A percentile compares a stretch with the other conserved stretches of the same genome.
These are phyloP conservation scores for Arthrobotrys conoides DNA, from an alignment of 2,329 filamentous ascomycete genomes.

Conservation along the genomic window DNA sequence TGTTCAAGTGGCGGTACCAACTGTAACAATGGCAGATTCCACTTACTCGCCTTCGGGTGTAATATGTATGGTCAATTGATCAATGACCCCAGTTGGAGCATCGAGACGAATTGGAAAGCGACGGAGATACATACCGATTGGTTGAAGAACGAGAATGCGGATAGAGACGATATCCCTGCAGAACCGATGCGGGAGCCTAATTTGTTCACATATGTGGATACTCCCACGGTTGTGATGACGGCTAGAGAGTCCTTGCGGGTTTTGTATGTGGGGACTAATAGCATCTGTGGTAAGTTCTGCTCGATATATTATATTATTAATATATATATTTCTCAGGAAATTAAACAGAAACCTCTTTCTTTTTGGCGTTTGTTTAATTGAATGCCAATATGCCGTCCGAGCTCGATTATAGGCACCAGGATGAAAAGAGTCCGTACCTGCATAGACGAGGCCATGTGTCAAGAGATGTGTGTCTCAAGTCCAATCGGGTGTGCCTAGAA, in stretches of 20 bases:
- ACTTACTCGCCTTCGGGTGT: slow-evolving; percentile 35
- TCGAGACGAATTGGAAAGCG: slow-evolving; percentile 19
- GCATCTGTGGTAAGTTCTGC: slow-evolving; percentile 41
- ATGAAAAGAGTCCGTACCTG: slow-evolving; percentile 15
- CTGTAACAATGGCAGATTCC: not conserved
- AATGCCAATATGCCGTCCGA: not conserved
- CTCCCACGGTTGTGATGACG: slow-evolving; percentile 41
- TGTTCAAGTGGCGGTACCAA: not conserved
- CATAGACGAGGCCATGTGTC: slow-evolving; percentile 21
- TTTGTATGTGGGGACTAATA: slow-evolving; percentile 43
- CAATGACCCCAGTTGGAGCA: not conserved
- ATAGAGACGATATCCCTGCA: slow-evolving; percentile 30
- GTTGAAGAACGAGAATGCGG: slow-evolving; percentile 11
- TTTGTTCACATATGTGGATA: slow-evolving; percentile 46
- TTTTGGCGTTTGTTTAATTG: slow-evolving; percentile 4
- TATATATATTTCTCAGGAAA: not conserved
- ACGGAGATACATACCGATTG: slow-evolving; percentile 7
- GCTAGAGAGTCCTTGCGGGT: slow-evolving; percentile 37
- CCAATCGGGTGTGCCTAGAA: not conserved
- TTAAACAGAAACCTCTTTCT: not conserved
- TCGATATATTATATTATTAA: not conserved
- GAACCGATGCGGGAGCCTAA: slow-evolving; percentile 38
- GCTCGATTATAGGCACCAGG: slow-evolving; percentile 8
- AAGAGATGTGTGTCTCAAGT: not conserved
- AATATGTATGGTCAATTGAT: slow-evolving; percentile 44